phyloP scores from a whole-genome alignment of 2,329 filamentous ascomycete species.

The Chaetothyriales sp. region DNA sequence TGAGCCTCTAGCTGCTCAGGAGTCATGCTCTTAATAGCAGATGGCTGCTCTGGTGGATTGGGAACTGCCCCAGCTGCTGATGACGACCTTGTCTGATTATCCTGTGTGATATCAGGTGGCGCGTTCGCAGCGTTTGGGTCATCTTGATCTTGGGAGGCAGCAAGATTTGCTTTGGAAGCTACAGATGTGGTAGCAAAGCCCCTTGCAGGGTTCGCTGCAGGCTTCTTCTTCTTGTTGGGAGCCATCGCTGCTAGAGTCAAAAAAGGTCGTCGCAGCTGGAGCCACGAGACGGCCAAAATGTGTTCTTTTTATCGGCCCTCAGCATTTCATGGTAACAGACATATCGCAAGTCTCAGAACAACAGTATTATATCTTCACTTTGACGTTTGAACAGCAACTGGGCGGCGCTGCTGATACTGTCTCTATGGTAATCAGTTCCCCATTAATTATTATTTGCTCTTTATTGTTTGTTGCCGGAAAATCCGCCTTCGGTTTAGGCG shows the following conservation, averaged over 20 bases:
- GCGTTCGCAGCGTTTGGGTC: neutral
- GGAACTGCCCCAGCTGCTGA: neutral
- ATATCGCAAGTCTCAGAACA: no score
- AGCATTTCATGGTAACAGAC: no score
- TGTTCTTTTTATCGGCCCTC: no score
- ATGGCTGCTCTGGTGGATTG: neutral
- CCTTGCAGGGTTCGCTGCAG: constrained; percentile 69
- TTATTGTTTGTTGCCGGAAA: no score
- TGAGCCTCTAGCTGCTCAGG: constrained; percentile 84
- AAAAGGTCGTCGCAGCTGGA: neutral
- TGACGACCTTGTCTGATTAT: neutral
- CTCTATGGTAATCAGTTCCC: no score
- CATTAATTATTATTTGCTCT: no score
- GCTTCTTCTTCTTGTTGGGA: constrained; percentile 64
- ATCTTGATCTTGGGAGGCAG: constrained; percentile 2
- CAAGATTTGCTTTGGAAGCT: constrained; percentile 59
- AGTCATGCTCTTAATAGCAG: constrained; percentile 41
- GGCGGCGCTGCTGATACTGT: no score
- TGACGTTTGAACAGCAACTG: no score
- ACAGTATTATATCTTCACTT: no score
- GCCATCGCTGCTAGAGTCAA: constrained; percentile 43
- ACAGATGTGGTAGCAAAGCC: constrained; percentile 91
- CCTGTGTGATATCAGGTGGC: neutral
- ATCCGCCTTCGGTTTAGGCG: no score
- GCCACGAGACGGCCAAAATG: no score